Evolutionary conservation across 2,329 filamentous ascomycete genomes (phyloP), one percentile per base, ranked within the genome.

Genomic region (Fusarium succisae): DNA sequence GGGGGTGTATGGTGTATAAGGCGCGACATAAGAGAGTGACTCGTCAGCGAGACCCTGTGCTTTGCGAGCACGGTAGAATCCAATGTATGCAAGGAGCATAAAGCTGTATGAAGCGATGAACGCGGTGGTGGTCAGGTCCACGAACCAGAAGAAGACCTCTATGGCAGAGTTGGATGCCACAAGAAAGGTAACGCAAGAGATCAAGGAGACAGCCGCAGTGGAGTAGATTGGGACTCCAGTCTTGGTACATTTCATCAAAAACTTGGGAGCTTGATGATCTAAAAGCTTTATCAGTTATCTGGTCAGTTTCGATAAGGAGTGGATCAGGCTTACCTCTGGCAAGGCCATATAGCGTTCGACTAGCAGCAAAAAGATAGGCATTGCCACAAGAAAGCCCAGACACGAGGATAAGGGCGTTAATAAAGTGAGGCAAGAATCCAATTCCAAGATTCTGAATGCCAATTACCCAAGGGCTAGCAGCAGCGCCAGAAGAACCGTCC

Each of bases 401-500:
- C 15, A 91, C 89, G 44, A 93, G 84, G 73, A 93, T 89, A n/a
- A 89, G 89, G 18, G 87, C 88, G 76, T 91, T 91, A 68, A 89
- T 85, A 26, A 91, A 80, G 54, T 87, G 82, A n/a, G 88, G 87
- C 20, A 90, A 83, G 20, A 85, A 86, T 1, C 75, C 76, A 55
- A 91, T 86, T 22, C 84, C 81, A 58, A 89, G 74, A 76, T 88
- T 87, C 60, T 83, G 80, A 82, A 91, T 70, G 12, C 69, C 89
- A 75, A 91, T 89, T 24, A 90, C 89, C 80, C 89, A 91, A 1
- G 89, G 89, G 28, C 88, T 90, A 5, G 87, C 88, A 22, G 87
- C 86, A 10, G 88, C 88, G 20, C 84, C 87, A 85, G 74, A 89
- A 81, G 63, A 69, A 15, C 77, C 89, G 73, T 90, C 86, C 10